phyloP scores from a whole-genome alignment of 2,329 filamentous ascomycete species.

The Claviceps lovelessii region DNA sequence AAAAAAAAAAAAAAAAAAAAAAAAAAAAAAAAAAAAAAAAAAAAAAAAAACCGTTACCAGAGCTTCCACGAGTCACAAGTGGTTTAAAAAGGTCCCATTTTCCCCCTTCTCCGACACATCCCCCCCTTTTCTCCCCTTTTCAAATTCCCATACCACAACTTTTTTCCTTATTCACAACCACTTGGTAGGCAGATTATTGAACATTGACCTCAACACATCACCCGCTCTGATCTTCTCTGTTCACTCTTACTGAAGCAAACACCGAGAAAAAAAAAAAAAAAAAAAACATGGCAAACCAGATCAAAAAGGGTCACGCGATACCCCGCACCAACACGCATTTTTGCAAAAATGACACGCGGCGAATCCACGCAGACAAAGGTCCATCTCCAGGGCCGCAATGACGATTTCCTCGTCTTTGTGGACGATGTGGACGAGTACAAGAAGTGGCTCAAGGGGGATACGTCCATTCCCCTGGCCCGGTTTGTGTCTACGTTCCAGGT shows the following conservation, averaged over 20 bases:
- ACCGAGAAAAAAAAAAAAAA: background rate
- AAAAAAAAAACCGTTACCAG: background rate
- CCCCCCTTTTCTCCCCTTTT: background rate
- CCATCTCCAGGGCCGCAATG: slow-evolving; percentile 62
- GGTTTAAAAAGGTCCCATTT: background rate
- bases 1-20: too few species aligned
- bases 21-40: too few species aligned
- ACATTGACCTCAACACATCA: background rate
- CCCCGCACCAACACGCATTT: background rate
- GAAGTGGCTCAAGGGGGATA: slow-evolving; percentile 66
- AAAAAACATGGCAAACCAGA: background rate
- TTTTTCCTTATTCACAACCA: background rate
- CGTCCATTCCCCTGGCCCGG: slow-evolving; percentile 62
- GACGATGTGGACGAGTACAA: slow-evolving; percentile 49
- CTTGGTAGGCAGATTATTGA: background rate
- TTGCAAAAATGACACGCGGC: slow-evolving; percentile 50
- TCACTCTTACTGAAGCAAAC: too few species aligned
- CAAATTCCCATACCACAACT: background rate
- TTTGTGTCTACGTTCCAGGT: slow-evolving; percentile 83
- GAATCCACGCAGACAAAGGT: slow-evolving; percentile 60
- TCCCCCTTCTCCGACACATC: background rate
- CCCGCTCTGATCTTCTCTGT: background rate
- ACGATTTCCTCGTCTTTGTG: slow-evolving; percentile 46
- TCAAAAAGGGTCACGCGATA: background rate
- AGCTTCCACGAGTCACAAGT: background rate